These are phyloP conservation scores for Claviceps sp. DNA, from an alignment of 2,329 filamentous ascomycete species.

Conservation along the genomic window DNA sequence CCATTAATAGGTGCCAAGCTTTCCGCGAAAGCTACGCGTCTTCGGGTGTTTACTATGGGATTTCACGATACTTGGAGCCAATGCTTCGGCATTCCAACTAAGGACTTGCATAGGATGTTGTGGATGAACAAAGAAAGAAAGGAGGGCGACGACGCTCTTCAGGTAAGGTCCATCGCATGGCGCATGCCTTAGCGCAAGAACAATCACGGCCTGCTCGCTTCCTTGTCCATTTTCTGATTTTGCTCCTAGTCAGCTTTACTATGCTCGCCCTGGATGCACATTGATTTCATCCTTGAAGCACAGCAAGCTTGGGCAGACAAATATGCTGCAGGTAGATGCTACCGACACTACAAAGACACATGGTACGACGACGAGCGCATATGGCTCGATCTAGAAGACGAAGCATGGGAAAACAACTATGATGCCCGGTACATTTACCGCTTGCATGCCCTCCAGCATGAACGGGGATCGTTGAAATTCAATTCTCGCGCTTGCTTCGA, in stretches of 20 bases:
- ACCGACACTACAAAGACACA: constrained; percentile 14
- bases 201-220: not conserved
- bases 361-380: no score
- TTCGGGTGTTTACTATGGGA: constrained; percentile 23
- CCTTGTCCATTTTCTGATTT: not conserved
- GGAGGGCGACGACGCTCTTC: constrained; percentile 27
- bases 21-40: constrained; percentile 25
- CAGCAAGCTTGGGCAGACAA: constrained; percentile 33
- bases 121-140: not conserved
- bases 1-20: constrained; percentile 32
- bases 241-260: constrained; percentile 28
- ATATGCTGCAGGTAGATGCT: constrained; percentile 20
- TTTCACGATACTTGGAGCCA: constrained; percentile 26
- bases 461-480: no score
- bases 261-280: constrained; percentile 28
- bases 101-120: not conserved
- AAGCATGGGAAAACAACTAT: no score
- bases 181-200: not conserved
- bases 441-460: no score
- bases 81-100: constrained; percentile 16
- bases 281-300: constrained; percentile 32
- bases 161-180: constrained; percentile 22
- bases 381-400: no score
- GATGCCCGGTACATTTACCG: no score
- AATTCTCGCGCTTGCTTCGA: no score